Base-by-base conservation (phyloP, 768 basidiomycete species). In the Butyriboletus loyo region DNA sequence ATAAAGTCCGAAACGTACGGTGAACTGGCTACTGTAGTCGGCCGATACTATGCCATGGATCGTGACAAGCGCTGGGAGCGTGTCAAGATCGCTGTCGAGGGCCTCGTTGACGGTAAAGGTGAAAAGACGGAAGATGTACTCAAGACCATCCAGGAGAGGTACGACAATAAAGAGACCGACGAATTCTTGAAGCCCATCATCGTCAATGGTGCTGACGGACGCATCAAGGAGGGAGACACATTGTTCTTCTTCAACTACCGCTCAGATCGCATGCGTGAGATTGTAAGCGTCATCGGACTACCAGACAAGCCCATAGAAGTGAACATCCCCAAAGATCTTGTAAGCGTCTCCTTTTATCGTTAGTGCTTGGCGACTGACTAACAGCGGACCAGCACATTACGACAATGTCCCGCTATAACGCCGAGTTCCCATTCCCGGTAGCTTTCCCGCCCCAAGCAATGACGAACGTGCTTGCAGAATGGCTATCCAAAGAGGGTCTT, bases 201-300 rank as follows among this genome's bases (percentile, higher is more conserved):
- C 59, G 83, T 89, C 40, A 85, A 91, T 47, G 87, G 88, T 1
- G 82, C 82, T 15, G 81, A 84, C 21, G 87, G 88, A 8, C 76
- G 92, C 39, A 83, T 96, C 64, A 87, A 93, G 71, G 92, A 92
- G 52, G 79, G 75, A 38, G 94, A 97, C 70, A 95, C 93, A 0
- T 66, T 98, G 5, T 97, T 96, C 81, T 85, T 90, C 75, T 98
- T 96, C 85, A 98, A 98, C 76, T 97, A 98, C 72, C 86, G 95
- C 55, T 95, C 94, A 1, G 94, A 98, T 69, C 86, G 95, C 48
- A 92, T 98, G 89, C 84, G 94, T 42, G 94, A 98, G 72, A 86
- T 97, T 55, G 79, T 75, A n/a, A 73, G 80, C 27, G 83, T 98
- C 8, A 80, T 97, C 48, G 94, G 93, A 19, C 69, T 85, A 5